Conservation (phyloP, 2,329 filamentous ascomycete species). For the Aspergillus intermedius region DNA sequence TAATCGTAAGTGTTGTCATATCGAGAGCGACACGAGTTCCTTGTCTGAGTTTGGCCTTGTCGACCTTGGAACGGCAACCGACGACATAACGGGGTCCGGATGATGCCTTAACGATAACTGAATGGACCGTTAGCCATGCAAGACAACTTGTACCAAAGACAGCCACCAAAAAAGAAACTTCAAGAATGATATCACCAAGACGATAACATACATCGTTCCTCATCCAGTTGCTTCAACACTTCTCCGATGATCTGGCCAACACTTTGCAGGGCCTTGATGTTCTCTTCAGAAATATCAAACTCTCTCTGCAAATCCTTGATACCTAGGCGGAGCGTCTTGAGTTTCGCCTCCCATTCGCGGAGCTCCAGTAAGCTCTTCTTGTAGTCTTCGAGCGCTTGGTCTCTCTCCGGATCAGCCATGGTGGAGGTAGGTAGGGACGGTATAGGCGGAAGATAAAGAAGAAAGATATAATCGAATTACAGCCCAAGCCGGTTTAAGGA, state of each 20-base stretch:
- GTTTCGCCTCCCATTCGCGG: constrained; percentile 96
- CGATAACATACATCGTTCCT: constrained; percentile 78
- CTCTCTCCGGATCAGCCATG: constrained; percentile 49
- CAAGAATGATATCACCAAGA: not conserved
- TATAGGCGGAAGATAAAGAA: not conserved
- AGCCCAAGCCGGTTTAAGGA: not conserved
- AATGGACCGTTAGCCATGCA: constrained; percentile 1
- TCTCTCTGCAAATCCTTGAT: constrained; percentile 94
- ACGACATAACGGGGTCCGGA: constrained; percentile 97
- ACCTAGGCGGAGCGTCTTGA: constrained; percentile 86
- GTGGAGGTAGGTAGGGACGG: constrained; percentile 12
- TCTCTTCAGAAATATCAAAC: constrained; percentile 95
- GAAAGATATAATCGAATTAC: not conserved
- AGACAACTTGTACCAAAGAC: not conserved
- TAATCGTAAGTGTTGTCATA: constrained; percentile 99
- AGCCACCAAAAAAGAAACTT: not conserved
- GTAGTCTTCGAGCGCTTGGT: constrained; percentile 69
- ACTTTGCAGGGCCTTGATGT: constrained; percentile 98
- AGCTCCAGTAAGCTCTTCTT: constrained; percentile 83
- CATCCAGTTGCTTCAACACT: constrained; percentile 96
- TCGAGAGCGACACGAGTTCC: constrained; percentile 95
- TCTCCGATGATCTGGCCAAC: constrained; percentile 99
- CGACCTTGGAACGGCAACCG: constrained; percentile 95
- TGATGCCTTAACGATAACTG: constrained; percentile 97
- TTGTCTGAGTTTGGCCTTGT: constrained; percentile 95